phyloP scores from a whole-genome alignment of 257 asterid genomes.

The Solanum tarapatanum region DNA sequence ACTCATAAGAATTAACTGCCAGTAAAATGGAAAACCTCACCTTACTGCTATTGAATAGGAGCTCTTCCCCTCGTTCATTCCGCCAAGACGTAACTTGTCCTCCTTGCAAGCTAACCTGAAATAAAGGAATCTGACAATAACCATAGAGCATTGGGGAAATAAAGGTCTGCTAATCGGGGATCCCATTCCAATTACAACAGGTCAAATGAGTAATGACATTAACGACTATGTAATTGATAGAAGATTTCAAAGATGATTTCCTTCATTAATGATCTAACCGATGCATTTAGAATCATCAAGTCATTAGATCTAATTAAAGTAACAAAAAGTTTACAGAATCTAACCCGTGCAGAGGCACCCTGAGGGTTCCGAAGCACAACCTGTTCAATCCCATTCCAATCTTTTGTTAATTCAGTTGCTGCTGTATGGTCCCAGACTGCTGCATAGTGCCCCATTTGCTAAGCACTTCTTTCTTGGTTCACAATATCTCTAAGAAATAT shows the following conservation, averaged over 20 bases:
- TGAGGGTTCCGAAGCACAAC: conserved; percentile 66
- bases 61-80: conserved; percentile 85
- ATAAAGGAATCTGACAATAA: neutral
- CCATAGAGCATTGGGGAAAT: neutral
- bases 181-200: neutral
- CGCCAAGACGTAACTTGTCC: conserved; percentile 94
- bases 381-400: conserved; percentile 85
- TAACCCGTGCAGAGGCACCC: conserved; percentile 82
- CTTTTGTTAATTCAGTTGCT: conserved; percentile 60
- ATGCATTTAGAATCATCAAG: neutral
- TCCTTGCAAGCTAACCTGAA: conserved; percentile 83
- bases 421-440: conserved; percentile 71
- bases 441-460: conserved; percentile 73
- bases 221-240: neutral
- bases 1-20: neutral
- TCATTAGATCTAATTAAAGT: neutral
- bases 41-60: conserved; percentile 82
- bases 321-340: conserved; percentile 15
- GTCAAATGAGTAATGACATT: neutral
- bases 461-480: conserved; percentile 4
- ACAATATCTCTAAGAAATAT: neutral
- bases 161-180: neutral
- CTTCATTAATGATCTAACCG: neutral
- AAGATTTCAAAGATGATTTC: neutral
- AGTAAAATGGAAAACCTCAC: conserved; percentile 25